These are phyloP conservation scores for Sporothrix inflata DNA, from an alignment of 2,329 filamentous ascomycete species.

Conservation along the genomic window DNA sequence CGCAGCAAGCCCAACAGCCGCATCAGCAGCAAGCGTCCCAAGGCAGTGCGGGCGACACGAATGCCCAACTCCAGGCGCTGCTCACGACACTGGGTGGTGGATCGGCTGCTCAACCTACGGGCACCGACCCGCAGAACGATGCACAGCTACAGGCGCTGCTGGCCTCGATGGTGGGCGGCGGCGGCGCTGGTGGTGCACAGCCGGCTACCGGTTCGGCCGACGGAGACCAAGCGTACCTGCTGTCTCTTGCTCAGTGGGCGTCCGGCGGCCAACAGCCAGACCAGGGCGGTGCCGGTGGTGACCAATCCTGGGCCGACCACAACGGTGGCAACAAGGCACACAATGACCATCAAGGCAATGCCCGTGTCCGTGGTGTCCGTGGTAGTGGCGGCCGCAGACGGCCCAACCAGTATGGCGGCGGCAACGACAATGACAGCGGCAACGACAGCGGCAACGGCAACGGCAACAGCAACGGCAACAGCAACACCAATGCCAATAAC, in stretches of 20 bases:
- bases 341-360: background rate
- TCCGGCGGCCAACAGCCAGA: slow-evolving; percentile 8
- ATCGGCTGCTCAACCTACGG: background rate
- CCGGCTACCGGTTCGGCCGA: background rate
- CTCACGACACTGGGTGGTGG: slow-evolving; percentile 31
- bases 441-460: background rate
- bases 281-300: background rate
- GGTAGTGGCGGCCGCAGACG: background rate
- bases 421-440: background rate
- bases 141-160: slow-evolving; percentile 33
- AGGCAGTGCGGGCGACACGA: slow-evolving; percentile 23
- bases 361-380: background rate
- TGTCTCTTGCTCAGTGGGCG: slow-evolving; percentile 32
- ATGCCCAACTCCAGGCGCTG: slow-evolving; percentile 34
- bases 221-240: slow-evolving; percentile 28
- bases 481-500: slow-evolving; percentile 28
- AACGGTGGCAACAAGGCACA: background rate
- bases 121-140: slow-evolving; percentile 13
- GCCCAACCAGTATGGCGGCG: background rate
- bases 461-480: background rate
- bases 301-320: slow-evolving; percentile 17
- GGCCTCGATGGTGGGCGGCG: slow-evolving; percentile 26
- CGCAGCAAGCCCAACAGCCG: slow-evolving; percentile 32
- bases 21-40: slow-evolving; percentile 33
- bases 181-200: slow-evolving; percentile 6